Conservation (phyloP, 2,329 filamentous ascomycete genomes). For the Colletotrichum kahawae region DNA sequence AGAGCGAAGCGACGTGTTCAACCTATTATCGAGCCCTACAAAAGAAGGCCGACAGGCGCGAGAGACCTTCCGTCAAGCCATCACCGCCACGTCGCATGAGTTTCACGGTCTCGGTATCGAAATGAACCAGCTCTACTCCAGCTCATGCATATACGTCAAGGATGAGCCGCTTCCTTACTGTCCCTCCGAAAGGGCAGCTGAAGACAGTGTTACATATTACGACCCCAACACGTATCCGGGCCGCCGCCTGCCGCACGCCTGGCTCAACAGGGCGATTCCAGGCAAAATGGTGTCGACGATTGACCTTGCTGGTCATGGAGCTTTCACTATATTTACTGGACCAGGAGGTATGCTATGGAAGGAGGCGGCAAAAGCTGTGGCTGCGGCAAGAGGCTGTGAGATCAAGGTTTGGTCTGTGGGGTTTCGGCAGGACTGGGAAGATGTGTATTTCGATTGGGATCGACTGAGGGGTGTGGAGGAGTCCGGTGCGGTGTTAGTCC, state of each 20-base stretch:
- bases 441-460: not conserved
- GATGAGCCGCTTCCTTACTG: not conserved
- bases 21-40: not conserved
- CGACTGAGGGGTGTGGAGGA: not conserved
- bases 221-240: not conserved
- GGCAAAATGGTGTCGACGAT: not conserved
- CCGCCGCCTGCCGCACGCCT: not conserved
- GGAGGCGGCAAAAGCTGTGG: not conserved
- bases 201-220: not conserved
- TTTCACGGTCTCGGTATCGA: not conserved
- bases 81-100: not conserved
- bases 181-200: not conserved
- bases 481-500: not conserved
- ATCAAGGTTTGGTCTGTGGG: not conserved
- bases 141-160: not conserved
- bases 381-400: not conserved
- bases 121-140: not conserved
- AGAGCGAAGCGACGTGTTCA: not conserved
- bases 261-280: not conserved
- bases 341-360: not conserved
- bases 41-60: not conserved
- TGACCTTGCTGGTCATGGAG: not conserved
- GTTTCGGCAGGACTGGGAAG: not conserved
- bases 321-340: not conserved
- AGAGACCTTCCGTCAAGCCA: not conserved